Percentiles rank a stretch among this genome's conserved stretches.
These are phyloP conservation scores for Xylaria sp. DNA, from an alignment of 2,329 filamentous ascomycete species.

Conservation along the genomic window DNA sequence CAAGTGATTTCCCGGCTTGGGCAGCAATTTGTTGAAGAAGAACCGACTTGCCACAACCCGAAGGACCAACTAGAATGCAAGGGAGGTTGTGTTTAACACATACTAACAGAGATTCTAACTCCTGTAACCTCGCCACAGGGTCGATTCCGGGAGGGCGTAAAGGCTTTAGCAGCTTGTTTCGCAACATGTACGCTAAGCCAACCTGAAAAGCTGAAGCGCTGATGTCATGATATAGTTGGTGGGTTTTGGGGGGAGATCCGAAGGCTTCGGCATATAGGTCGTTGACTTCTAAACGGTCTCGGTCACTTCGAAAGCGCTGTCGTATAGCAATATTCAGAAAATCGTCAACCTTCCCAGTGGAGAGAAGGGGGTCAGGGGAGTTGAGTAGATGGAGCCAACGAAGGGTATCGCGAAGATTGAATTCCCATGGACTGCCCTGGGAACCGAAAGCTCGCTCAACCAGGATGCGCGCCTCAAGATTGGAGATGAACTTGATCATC, in stretches of 20 bases:
- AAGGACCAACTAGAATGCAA: conserved; percentile 85
- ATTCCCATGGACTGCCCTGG: conserved; percentile 88
- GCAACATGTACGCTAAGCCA: conserved; percentile 75
- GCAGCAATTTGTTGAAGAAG: conserved; percentile 85
- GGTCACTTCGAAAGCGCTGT: conserved; percentile 82
- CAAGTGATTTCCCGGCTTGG: conserved; percentile 76
- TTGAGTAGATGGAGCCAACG: conserved; percentile 83
- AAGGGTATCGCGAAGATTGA: conserved; percentile 90
- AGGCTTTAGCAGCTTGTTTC: conserved; percentile 66
- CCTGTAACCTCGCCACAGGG: conserved; percentile 67
- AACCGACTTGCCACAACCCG: conserved; percentile 87
- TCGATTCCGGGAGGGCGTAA: conserved; percentile 62
- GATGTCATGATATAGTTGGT: conserved; percentile 78
- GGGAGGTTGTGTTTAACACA: conserved; percentile 89
- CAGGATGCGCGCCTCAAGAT: conserved; percentile 77
- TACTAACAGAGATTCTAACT: conserved; percentile 86
- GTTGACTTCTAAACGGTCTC: conserved; percentile 73
- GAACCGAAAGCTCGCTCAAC: conserved; percentile 66
- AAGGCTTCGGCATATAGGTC: conserved; percentile 75
- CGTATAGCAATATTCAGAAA: conserved; percentile 84
- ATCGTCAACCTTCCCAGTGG: conserved; percentile 70
- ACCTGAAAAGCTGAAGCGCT: conserved; percentile 76
- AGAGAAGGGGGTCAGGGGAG: conserved; percentile 68
- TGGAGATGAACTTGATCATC: conserved; percentile 82
- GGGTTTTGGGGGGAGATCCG: conserved; percentile 59